phyloP scores from a whole-genome alignment of 371 early-diverging fungal species.

The Rhizopus arrhizus region DNA sequence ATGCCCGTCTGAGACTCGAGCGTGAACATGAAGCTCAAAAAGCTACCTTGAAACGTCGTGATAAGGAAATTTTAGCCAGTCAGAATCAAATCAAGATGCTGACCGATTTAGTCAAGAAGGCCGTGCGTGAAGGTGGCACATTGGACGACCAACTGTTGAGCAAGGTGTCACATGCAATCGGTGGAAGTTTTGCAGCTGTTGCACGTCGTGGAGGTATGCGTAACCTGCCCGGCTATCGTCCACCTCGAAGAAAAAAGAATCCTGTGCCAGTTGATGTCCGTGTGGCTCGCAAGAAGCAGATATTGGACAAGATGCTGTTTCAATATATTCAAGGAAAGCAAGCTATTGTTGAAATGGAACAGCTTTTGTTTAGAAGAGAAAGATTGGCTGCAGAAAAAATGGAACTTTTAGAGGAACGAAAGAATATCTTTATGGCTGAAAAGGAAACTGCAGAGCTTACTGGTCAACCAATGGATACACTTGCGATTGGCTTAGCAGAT shows the following conservation, averaged over 20 bases:
- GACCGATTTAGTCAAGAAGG: conserved; percentile 54
- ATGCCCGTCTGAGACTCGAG: conserved; percentile 71
- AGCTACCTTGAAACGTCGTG: conserved; percentile 56
- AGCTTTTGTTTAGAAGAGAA: conserved; percentile 57
- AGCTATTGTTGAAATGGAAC: conserved; percentile 55
- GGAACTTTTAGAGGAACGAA: conserved; percentile 73
- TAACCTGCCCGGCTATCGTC: conserved; percentile 26
- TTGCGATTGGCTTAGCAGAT: conserved; percentile 71
- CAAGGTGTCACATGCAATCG: conserved; percentile 48
- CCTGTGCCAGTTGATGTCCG: conserved; percentile 47
- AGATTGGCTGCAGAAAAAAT: conserved; percentile 68
- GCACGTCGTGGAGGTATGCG: conserved; percentile 37
- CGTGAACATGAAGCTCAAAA: conserved; percentile 70
- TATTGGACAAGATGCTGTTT: conserved; percentile 63
- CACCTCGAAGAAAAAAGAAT: conserved; percentile 37
- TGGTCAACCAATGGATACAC: conserved; percentile 54
- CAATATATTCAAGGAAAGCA: conserved; percentile 56
- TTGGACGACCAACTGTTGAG: conserved; percentile 46
- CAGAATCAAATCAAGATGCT: conserved; percentile 59
- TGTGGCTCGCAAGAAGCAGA: conserved; percentile 57
- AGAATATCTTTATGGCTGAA: conserved; percentile 66
- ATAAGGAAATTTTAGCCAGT: conserved; percentile 59
- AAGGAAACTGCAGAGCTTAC: conserved; percentile 56
- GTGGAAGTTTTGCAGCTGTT: conserved; percentile 48
- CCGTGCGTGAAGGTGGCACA: conserved; percentile 51